Evolutionary conservation across 192 early-diverging fungal genomes (phyloP).

Genomic region (Coemansia sp.): DNA sequence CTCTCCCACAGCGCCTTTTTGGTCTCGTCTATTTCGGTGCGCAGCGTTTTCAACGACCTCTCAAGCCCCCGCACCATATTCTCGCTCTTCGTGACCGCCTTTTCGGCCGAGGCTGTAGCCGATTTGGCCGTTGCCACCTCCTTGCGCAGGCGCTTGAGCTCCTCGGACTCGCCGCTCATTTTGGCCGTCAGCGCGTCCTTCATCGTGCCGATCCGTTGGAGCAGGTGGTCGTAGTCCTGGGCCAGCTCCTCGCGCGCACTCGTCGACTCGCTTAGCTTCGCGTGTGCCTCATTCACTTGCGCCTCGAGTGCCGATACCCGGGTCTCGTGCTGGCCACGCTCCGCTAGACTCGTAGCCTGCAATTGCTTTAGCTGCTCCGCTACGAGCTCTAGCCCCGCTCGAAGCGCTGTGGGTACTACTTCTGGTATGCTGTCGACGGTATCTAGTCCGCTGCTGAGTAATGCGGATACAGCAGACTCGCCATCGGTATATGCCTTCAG

Average conservation of each 20-base stretch:
- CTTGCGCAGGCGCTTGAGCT: constrained; percentile 49
- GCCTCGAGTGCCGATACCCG: constrained; percentile 19
- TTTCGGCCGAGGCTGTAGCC: not conserved
- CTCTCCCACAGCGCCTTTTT: constrained; percentile 41
- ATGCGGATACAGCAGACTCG: constrained; percentile 9
- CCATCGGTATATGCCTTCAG: constrained; percentile 9
- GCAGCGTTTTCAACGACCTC: constrained; percentile 4
- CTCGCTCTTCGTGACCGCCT: constrained; percentile 8
- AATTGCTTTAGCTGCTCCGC: constrained; percentile 5
- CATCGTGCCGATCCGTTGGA: constrained; percentile 76
- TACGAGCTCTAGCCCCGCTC: constrained; percentile 23
- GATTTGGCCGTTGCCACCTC: constrained; percentile 22
- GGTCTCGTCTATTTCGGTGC: constrained; percentile 28
- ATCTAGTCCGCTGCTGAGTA: constrained; percentile 3
- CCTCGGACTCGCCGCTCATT: constrained; percentile 77
- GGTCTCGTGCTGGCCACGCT: constrained; percentile 3
- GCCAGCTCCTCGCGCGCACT: constrained; percentile 49
- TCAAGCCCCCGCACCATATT: constrained; percentile 6
- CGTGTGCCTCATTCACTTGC: constrained; percentile 17
- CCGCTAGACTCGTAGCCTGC: not conserved
- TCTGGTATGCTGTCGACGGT: constrained; percentile 18
- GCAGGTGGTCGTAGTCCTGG: constrained; percentile 61
- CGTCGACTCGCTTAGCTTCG: constrained; percentile 33
- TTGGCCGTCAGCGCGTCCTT: constrained; percentile 79
- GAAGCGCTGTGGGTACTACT: constrained; percentile 18